These are phyloP conservation scores for Boletellus sp. DNA, from an alignment of 768 basidiomycete genomes.

Conservation along the genomic window DNA sequence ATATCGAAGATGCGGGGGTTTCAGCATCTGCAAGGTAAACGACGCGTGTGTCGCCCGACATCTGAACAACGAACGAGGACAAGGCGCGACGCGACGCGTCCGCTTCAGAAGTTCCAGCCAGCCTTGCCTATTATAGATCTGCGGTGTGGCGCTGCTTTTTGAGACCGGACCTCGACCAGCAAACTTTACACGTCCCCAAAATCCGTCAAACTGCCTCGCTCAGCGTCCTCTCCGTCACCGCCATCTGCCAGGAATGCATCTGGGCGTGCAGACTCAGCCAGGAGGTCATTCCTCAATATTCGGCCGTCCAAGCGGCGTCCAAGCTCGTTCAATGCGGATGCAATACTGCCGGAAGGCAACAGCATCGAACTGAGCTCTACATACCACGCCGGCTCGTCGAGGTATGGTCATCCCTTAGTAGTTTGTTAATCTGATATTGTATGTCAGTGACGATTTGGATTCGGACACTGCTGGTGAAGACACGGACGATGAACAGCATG, in stretches of 20 bases:
- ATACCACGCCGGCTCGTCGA: conserved; percentile 82
- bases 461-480: conserved; percentile 54
- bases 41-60: conserved; percentile 26
- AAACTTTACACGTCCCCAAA: conserved; percentile 1
- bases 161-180: conserved; percentile 1
- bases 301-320: conserved; percentile 26
- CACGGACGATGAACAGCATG: conserved; percentile 48
- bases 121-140: conserved; percentile 12
- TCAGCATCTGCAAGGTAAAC: conserved; percentile 49
- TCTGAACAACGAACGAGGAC: conserved; percentile 9
- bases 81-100: conserved; percentile 15
- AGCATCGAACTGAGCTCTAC: conserved; percentile 77
- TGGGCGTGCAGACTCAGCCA: conserved; percentile 47
- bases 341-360: conserved; percentile 24
- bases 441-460: conserved; percentile 45
- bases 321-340: conserved; percentile 21
- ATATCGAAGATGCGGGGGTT: conserved; percentile 8
- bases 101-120: conserved; percentile 2
- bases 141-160: conserved; percentile 8
- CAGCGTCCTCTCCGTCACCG: conserved; percentile 74
- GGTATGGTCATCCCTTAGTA: conserved; percentile 40
- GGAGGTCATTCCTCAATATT: conserved; percentile 35
- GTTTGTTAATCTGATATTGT: conserved; percentile 18
- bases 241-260: conserved; percentile 52
- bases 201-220: conserved; percentile 67